Conservation (phyloP, 2,329 filamentous ascomycete genomes). For the Mycosphaerella arachidis region DNA sequence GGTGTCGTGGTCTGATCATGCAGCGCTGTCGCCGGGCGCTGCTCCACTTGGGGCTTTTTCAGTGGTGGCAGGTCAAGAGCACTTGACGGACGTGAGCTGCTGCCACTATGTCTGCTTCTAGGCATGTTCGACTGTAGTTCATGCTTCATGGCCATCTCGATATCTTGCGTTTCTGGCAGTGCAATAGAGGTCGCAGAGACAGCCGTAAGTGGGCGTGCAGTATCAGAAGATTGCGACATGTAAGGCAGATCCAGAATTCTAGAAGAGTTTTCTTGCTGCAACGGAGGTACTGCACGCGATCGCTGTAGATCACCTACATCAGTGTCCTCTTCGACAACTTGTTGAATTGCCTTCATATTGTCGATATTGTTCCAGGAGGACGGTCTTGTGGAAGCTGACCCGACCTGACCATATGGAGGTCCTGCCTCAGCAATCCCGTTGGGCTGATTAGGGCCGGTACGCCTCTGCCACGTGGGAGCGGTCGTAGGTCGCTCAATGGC, state of each 20-base stretch:
- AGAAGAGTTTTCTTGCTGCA: conserved; percentile 5
- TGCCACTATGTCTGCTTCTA: neutral
- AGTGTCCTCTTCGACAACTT: conserved; percentile 8
- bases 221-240: conserved; percentile 1
- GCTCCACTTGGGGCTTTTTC: conserved; percentile 3
- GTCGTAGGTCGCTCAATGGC: neutral
- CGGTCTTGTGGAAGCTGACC: conserved; percentile 5
- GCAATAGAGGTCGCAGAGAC: neutral
- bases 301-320: neutral
- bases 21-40: conserved; percentile 5
- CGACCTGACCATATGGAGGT: conserved; percentile 7
- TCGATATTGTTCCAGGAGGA: conserved; percentile 4
- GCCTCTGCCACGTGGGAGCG: conserved; percentile 1
- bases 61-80: conserved; percentile 33
- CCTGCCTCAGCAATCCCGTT: neutral
- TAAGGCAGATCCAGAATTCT: neutral
- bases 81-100: conserved; percentile 6
- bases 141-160: neutral
- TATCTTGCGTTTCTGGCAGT: neutral
- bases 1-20: neutral
- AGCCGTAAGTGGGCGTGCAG: neutral
- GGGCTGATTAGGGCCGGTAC: conserved; percentile 15
- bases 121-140: neutral
- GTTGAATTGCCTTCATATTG: conserved; percentile 9
- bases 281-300: neutral